Base-by-base conservation (phyloP, 1,139 yeast species). In the Debaryomyces robertsiae region DNA sequence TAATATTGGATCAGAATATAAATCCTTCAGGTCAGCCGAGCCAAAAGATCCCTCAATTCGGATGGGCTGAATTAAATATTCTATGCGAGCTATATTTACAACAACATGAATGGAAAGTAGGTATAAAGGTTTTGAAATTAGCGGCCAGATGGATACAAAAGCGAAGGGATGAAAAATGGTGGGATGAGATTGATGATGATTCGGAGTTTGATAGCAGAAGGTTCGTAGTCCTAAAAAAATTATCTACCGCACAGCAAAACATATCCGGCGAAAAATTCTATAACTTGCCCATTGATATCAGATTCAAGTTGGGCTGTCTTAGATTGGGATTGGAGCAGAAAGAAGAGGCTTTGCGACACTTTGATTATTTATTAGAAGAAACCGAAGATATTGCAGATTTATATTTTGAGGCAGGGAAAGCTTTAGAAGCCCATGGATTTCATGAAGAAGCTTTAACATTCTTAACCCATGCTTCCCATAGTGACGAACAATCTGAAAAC, bases 61-160 rank as follows among this genome's bases (percentile, higher is more conserved):
- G 82, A 32, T 91, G 96, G 95, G 84, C 95, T 0, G 93, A 89
- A 49, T 70, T 93, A 38, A 91, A 93, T 55, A 87, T 89, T 45
- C 66, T 93, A 36, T 76, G 87, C 7, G 98, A 93, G 55, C 66
- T 93, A 27, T 86, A 85, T 55, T 73, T 82, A 27, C 81, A 81
- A 41, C 84, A 83, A 45, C 78, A 78, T 32, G 80, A 82, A 7
- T 87, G 82, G 75, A 37, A 37, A 13, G 23, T 30, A 24, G 94
- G 93, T 1, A 74, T 90, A 15, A 75, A 73, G 41, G 73, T 81
- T 0, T 75, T 89, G 35, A 85, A 86, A 52, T 67, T 76, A 27
- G 85, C 88, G 9, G 78, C 96, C 1, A 70, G 98, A 43, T 90
- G 96, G 94, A 76, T 91, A 13, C 90, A 86, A 48, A 73, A 73